Evolutionary conservation across 2,329 filamentous ascomycete genomes (phyloP), one percentile per base, ranked within the genome.

Genomic region (Eutypella sp.): DNA sequence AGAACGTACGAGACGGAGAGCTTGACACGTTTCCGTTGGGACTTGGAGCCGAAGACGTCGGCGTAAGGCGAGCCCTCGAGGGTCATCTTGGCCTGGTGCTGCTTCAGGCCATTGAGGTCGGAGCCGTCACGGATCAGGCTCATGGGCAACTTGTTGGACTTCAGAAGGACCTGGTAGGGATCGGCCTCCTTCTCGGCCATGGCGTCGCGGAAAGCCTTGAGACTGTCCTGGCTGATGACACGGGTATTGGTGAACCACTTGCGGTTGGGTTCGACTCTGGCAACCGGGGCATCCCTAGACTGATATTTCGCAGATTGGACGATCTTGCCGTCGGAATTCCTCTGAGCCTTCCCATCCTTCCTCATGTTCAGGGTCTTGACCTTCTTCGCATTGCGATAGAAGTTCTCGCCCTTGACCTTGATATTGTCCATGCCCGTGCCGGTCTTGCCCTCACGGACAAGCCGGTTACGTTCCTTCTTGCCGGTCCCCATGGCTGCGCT

Each of bases 211-310:
- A 99, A 99, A 2, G 87, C 83, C 38, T 80, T 81, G 52, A 97
- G 76, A 3, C 89, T 88, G 64, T 95, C 89, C 65, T 96, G 92
- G 1, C 87, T 89, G 61, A 96, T 95, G 42, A 82, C 79, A 55
- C 93, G 77, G 27, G 92, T 96, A 68, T 96, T 96, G 60, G 85
- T 89, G 71, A 99, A 99, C 93, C 93, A 99, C 71, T 95, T 95
- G 61, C 93, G 80, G 71, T 97, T 95, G 41, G 93, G 93, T 73
- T 97, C 92, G 62, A 97, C 87, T 55, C 91, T 81, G 56, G 92
- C 93, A 48, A 78, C 81, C 40, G 92, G 91, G 19, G 84, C 71
- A 29, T 96, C 90, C 61, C 82, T 78, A 49, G 85, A 90, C 71
- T 97, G 91, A 69, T 82, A 96, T 15, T 81, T 78, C 41, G 90